A percentile compares a stretch with the other conserved stretches of the same genome.
Conservation (phyloP, 306 rosid genomes). For the Chamaecrista fasciculata region DNA sequence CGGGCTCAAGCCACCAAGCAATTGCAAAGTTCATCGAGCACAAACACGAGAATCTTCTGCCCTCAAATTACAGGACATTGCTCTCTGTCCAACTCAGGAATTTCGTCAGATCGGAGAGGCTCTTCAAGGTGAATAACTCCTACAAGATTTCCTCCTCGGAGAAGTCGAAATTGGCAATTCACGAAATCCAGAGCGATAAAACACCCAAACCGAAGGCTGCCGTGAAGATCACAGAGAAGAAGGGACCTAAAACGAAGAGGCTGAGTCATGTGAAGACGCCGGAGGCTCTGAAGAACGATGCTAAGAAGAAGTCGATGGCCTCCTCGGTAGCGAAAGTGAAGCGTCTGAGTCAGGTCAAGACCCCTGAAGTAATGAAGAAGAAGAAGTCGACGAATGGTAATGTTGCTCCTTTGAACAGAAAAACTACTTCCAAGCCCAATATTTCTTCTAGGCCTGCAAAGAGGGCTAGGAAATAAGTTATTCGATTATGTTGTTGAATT, state of each 20-base stretch:
- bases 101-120: conserved; percentile 23
- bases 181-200: background rate
- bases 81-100: conserved; percentile 34
- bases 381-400: conserved; percentile 23
- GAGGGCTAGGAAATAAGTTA: conserved; percentile 25
- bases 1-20: conserved; percentile 36
- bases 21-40: conserved; percentile 31
- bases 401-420: background rate
- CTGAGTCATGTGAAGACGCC: conserved; percentile 39
- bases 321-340: conserved; percentile 16
- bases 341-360: conserved; percentile 30
- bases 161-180: background rate
- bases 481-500: too few relatives aligned
- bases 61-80: conserved; percentile 26
- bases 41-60: conserved; percentile 25
- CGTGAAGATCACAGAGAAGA: background rate
- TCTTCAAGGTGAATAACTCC: conserved; percentile 33
- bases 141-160: conserved; percentile 20
- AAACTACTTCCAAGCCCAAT: conserved; percentile 5
- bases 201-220: background rate
- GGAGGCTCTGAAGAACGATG: conserved; percentile 10
- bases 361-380: conserved; percentile 36
- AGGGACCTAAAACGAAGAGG: conserved; percentile 19
- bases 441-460: conserved; percentile 16
- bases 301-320: conserved; percentile 17